These are phyloP conservation scores for Tilletia indica DNA, from an alignment of 1,284 basidiomycete species.

Conservation along the genomic window DNA sequence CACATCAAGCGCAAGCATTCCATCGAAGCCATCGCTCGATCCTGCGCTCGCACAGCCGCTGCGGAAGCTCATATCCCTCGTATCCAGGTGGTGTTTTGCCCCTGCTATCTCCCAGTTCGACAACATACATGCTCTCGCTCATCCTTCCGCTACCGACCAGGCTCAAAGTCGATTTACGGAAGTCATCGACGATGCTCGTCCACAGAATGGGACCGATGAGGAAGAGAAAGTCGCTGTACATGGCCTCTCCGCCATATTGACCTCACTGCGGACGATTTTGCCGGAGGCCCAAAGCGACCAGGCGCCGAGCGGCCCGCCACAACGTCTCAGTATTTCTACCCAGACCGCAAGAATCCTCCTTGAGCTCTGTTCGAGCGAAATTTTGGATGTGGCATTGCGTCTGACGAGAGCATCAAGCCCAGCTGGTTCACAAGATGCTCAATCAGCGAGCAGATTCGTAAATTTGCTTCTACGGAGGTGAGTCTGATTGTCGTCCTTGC, in stretches of 20 bases:
- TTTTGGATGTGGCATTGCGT: slow-evolving; percentile 16
- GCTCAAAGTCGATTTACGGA: slow-evolving; percentile 8
- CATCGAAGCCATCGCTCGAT: no score
- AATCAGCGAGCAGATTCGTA: neutral
- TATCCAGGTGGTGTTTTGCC: slow-evolving; percentile 16
- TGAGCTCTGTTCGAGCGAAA: slow-evolving; percentile 5
- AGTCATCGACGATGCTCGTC: neutral
- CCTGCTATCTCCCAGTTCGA: slow-evolving; percentile 16
- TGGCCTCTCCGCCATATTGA: neutral
- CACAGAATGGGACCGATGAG: neutral
- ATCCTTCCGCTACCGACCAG: neutral
- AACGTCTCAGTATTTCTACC: neutral
- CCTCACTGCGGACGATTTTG: no score
- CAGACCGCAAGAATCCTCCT: neutral
- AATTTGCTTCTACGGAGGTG: neutral
- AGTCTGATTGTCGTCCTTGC: neutral
- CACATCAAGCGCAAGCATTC: no score
- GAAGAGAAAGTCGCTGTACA: neutral
- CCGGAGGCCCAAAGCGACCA: no score
- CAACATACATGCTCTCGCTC: neutral
- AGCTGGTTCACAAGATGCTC: neutral
- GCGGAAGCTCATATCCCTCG: slow-evolving; percentile 18
- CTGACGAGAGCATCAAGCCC: slow-evolving; percentile 19
- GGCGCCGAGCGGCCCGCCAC: neutral
- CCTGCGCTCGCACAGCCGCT: slow-evolving; percentile 15